Percentiles rank a stretch among this genome's conserved stretches.
phyloP scores from a whole-genome alignment of 2,329 filamentous ascomycete genomes.

The Fusarium sp. region DNA sequence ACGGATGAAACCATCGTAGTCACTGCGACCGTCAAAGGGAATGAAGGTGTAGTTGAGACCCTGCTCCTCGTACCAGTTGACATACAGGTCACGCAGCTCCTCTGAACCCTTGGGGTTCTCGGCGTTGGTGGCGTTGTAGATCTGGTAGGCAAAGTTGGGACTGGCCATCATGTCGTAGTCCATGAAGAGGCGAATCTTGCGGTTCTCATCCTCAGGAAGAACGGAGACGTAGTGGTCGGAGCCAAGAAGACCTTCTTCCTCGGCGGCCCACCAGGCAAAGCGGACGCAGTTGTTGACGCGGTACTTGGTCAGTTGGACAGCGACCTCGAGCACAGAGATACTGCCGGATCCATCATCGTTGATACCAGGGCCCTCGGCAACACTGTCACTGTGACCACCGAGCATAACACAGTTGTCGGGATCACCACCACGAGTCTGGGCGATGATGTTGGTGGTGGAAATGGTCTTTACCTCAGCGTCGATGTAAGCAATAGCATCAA shows the following conservation, averaged over 20 bases:
- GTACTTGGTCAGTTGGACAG: conserved; percentile 66
- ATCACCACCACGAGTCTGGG: conserved; percentile 69
- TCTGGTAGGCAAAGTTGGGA: conserved; percentile 72
- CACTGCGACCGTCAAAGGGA: conserved; percentile 80
- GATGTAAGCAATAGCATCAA: conserved; percentile 68
- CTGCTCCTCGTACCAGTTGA: conserved; percentile 71
- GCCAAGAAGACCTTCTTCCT: conserved; percentile 72
- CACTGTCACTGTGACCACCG: conserved; percentile 71
- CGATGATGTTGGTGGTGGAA: conserved; percentile 68
- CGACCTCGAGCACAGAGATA: conserved; percentile 69
- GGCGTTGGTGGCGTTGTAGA: conserved; percentile 78
- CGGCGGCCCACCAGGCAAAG: conserved; percentile 74
- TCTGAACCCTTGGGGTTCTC: conserved; percentile 76
- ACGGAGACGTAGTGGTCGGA: conserved; percentile 70
- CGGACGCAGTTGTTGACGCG: conserved; percentile 72
- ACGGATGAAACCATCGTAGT: conserved; percentile 81
- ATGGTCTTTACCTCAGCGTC: conserved; percentile 65
- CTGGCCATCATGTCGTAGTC: conserved; percentile 78
- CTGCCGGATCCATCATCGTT: conserved; percentile 81
- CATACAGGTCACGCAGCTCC: conserved; percentile 73
- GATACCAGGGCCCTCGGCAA: conserved; percentile 74
- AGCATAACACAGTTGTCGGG: conserved; percentile 72
- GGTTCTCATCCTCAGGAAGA: conserved; percentile 66
- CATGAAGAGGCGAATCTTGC: conserved; percentile 72
- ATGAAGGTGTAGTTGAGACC: conserved; percentile 75